A percentile compares a stretch with the other conserved stretches of the same genome.
Conservation (phyloP, 2,329 filamentous ascomycete species). For the Paraphaeosphaeria minitans region DNA sequence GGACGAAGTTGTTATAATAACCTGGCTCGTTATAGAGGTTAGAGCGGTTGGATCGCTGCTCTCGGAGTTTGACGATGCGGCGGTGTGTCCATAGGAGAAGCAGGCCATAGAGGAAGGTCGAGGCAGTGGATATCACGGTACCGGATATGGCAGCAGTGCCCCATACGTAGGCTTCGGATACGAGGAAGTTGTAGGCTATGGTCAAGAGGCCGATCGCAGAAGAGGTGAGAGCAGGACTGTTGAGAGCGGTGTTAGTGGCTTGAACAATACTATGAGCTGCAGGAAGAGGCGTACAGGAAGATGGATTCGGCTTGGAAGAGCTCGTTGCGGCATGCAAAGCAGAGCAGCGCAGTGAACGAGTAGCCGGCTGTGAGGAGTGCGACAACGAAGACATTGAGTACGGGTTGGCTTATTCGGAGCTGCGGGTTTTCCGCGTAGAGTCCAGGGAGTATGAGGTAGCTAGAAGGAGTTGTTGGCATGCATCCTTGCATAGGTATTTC, state of each 20-base stretch:
- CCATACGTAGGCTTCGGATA: slow-evolving; percentile 50
- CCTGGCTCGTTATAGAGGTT: slow-evolving; percentile 43
- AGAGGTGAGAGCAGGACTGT: slow-evolving; percentile 49
- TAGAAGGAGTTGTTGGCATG: slow-evolving; percentile 29
- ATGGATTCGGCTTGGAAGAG: slow-evolving; percentile 55
- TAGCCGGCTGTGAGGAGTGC: slow-evolving; percentile 55
- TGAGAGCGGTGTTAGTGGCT: slow-evolving; percentile 21
- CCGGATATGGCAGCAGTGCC: slow-evolving; percentile 51
- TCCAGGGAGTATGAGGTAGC: slow-evolving; percentile 56
- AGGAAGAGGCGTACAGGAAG: slow-evolving; percentile 47
- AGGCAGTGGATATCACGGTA: slow-evolving; percentile 47
- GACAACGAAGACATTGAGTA: slow-evolving; percentile 53
- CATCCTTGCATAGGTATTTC: neutral
- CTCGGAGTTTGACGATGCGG: slow-evolving; percentile 43
- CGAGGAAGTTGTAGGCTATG: slow-evolving; percentile 54
- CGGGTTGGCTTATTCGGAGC: slow-evolving; percentile 48
- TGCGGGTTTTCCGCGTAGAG: slow-evolving; percentile 50
- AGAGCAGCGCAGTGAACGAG: slow-evolving; percentile 54
- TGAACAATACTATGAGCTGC: neutral
- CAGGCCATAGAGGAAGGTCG: slow-evolving; percentile 49
- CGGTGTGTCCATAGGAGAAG: slow-evolving; percentile 52
- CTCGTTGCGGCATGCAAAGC: slow-evolving; percentile 53
- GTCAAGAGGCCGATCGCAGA: slow-evolving; percentile 55
- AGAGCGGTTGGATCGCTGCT: slow-evolving; percentile 22
- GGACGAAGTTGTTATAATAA: slow-evolving; percentile 53